Evolutionary conservation across 1,284 basidiomycete species (phyloP), one percentile per base, ranked within the genome.

Genomic region (Ustilago sp.): DNA sequence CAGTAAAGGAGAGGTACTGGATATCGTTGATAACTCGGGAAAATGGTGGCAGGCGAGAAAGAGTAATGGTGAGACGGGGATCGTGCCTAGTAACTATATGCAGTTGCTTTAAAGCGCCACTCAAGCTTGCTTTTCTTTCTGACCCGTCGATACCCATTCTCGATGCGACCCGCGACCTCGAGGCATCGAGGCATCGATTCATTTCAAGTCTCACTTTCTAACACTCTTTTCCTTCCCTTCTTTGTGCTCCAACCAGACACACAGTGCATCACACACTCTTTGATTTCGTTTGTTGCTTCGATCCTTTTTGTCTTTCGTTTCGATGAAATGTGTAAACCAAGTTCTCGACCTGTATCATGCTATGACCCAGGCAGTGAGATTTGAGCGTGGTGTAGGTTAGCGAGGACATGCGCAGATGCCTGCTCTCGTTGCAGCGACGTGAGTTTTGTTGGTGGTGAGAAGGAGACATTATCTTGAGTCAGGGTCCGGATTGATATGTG

Each of bases 1-100:
- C 87, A 86, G 88, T 64, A 98, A 98, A 87, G 94, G 94, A 59
- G 96, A 99, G 85, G 89, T 95, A 48, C 90, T 99, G 76, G 95
- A 98, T 68, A 93, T 99, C 74, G 87, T 96, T 59, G 97, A 99
- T 88, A 95, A 94, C 86, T 90, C 92, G 80, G 87, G 87, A 73
- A 87, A 86, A 74, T 86, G 86, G 86, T 98, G 94, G 94, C 94
- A 96, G 86, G 94, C 94, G 52, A 91, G 89, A 83, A 98, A 93
- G 86, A 86, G 90, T 15, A 92, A 94, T 83, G 96, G 95, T 57
- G 88, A 90, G 68, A 88, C 91, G 77, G 92, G 96, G 88, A 94
- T 88, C 61, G 86, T 87, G 6, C 87, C 87, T 15, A 84, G 81
- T 58, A 87, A 88, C 76, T 87, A 87, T 74, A 79, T 86, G 67